Base-by-base conservation (phyloP, 2,329 filamentous ascomycete genomes). In the Rhinocladiella similis region DNA sequence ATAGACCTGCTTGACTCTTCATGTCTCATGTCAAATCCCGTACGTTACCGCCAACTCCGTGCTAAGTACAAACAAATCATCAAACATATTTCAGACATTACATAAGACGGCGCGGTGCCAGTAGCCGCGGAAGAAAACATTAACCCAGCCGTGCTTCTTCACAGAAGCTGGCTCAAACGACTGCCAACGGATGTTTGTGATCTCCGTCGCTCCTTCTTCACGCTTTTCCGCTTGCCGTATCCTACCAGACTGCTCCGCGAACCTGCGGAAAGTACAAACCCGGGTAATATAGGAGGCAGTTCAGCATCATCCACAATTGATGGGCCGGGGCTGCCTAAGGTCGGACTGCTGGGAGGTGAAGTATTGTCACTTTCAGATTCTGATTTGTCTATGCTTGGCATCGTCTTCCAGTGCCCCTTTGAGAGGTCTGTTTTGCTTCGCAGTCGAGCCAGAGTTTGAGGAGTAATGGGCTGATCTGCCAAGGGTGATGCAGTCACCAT, bases 401-500 rank as follows among this genome's bases (percentile, higher is more conserved):
- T 67, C 50, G 10, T 59, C 56, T 35, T 62, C 64, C 59, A 67
- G 53, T 25, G 64, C 50, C 29, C 59, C 46, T 9, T 61, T 47
- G 25, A 57, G 51, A 27, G 46, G 29, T 19, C 50, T n/a, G 56
- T 56, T 18, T 56, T 53, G 52, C 47, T 62, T 36, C 53, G 57
- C 64, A 77, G 70, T 9, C 72, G 65, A 14, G 68, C 69, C 38
- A 76, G 60, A 2, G 73, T 70, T 29, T 67, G 65, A 3, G 68
- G 65, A 3, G 72, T 72, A 54, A 84, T 79, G 3, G 78, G 73
- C 59, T 83, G 79, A 5, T 78, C 81, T 2, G 80, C 79, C 29
- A 77, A 73, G 1, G 81, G 81, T 2, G 80, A 80, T 10, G 81
- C 83, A 16, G 76, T 74, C 45, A 85, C 79, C 54, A 78, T 77